A percentile compares a stretch with the other conserved stretches of the same genome.
Evolutionary conservation across 2,329 filamentous ascomycete genomes (phyloP).

Genomic region (Aspergillus terreus): DNA sequence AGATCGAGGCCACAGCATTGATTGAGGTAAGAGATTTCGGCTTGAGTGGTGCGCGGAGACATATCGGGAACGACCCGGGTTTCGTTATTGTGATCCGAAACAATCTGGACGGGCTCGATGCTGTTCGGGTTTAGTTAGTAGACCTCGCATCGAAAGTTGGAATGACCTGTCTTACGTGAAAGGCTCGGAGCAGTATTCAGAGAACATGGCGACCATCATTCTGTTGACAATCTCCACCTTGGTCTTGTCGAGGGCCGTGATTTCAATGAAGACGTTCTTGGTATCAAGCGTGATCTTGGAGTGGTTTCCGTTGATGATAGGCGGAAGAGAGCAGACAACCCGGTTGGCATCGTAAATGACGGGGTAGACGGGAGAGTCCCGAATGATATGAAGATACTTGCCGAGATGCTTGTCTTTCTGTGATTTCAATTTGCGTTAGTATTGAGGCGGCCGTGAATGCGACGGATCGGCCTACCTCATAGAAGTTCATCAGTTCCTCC

Average conservation of each 20-base stretch:
- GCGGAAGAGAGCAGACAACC: constrained; percentile 86
- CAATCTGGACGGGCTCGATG: constrained; percentile 87
- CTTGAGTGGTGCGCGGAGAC: constrained; percentile 69
- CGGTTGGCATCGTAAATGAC: constrained; percentile 90
- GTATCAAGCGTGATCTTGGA: constrained; percentile 93
- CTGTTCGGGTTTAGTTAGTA: constrained; percentile 22
- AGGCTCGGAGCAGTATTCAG: constrained; percentile 77
- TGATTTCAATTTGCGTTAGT: constrained; percentile 1
- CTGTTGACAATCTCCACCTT: constrained; percentile 95
- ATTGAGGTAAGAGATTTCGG: constrained; percentile 91
- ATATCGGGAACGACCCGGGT: constrained; percentile 79
- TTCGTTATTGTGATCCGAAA: constrained; percentile 85
- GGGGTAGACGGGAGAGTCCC: constrained; percentile 88
- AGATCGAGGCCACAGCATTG: constrained; percentile 80
- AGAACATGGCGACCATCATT: constrained; percentile 97
- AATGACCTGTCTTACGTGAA: constrained; percentile 60
- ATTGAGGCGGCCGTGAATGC: background rate
- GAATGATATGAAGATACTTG: constrained; percentile 88
- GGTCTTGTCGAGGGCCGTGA: constrained; percentile 91
- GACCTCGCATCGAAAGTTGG: background rate
- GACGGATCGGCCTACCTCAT: constrained; percentile 53
- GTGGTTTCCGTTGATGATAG: constrained; percentile 96
- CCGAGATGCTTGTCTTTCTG: constrained; percentile 87
- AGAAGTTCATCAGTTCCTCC: constrained; percentile 88
- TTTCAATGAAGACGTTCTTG: constrained; percentile 93